Percentiles rank a stretch among this genome's conserved stretches.
Conservation (phyloP, 2,329 filamentous ascomycete genomes). For the Zopfia rhizophila region DNA sequence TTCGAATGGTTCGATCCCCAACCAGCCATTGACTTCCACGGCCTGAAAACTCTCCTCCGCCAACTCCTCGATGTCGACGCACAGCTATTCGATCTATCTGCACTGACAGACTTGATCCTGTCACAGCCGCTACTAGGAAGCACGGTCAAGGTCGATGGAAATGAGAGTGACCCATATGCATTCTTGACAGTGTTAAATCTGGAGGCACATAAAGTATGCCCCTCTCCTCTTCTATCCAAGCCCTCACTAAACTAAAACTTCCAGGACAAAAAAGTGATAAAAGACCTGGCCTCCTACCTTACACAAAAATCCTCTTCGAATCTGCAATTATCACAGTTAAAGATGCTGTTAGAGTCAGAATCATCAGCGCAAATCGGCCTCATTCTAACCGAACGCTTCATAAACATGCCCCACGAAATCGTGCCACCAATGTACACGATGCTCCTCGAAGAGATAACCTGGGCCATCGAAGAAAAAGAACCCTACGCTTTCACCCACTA, state of each 20-base stretch:
- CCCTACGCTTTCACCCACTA: slow-evolving; percentile 95
- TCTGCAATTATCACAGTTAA: too few species aligned
- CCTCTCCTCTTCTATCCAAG: neutral
- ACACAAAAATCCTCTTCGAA: slow-evolving; percentile 63
- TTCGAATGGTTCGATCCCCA: slow-evolving; percentile 99
- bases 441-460: slow-evolving; percentile 90
- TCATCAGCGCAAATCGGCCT: slow-evolving; percentile 74
- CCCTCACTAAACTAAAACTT: neutral
- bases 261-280: slow-evolving; percentile 75
- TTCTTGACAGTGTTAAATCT: slow-evolving; percentile 90
- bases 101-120: slow-evolving; percentile 84
- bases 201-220: slow-evolving; percentile 71
- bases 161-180: slow-evolving; percentile 90
- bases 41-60: slow-evolving; percentile 86
- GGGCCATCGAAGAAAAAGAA: slow-evolving; percentile 88
- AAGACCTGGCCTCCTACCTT: slow-evolving; percentile 78
- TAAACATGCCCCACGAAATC: slow-evolving; percentile 96
- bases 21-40: slow-evolving; percentile 90
- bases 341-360: too few species aligned
- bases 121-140: slow-evolving; percentile 89
- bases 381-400: slow-evolving; percentile 89
- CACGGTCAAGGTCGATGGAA: slow-evolving; percentile 96
- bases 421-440: slow-evolving; percentile 94
- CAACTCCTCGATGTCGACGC: slow-evolving; percentile 93
- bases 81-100: slow-evolving; percentile 86